Conservation (phyloP, 2,329 filamentous ascomycete genomes). For the Colletotrichum sidae region DNA sequence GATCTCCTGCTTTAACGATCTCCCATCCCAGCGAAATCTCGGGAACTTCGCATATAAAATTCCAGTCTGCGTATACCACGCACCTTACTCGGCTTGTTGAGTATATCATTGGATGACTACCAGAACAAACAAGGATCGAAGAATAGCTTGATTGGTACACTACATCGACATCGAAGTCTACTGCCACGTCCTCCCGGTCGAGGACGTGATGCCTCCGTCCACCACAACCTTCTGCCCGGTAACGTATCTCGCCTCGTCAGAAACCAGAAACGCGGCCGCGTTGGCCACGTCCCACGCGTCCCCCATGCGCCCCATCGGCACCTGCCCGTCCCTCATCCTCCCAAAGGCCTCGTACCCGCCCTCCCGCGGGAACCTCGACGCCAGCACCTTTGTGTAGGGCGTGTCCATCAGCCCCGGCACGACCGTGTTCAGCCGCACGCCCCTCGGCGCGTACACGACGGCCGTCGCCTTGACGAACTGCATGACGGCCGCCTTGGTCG, state of each 20-base stretch:
- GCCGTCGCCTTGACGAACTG: slow-evolving; percentile 62
- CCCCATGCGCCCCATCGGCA: slow-evolving; percentile 70
- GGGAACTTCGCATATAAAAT: too few relatives aligned
- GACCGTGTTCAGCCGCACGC: slow-evolving; percentile 64
- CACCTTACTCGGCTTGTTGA: too few relatives aligned
- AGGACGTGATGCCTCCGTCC: slow-evolving; percentile 57
- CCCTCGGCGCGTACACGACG: slow-evolving; percentile 60
- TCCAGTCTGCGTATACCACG: too few relatives aligned
- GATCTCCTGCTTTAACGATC: too few relatives aligned
- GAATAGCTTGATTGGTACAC: neutral
- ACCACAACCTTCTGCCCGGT: slow-evolving; percentile 67
- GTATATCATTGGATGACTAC: too few relatives aligned
- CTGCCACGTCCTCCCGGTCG: slow-evolving; percentile 41
- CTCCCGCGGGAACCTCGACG: slow-evolving; percentile 55
- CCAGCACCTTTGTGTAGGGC: slow-evolving; percentile 55
- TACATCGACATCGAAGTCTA: neutral
- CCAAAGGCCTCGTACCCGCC: slow-evolving; percentile 48
- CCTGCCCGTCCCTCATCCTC: slow-evolving; percentile 63
- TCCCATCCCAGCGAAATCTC: too few relatives aligned
- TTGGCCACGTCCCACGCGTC: slow-evolving; percentile 70
- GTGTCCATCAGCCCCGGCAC: slow-evolving; percentile 69
- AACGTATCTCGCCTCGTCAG: slow-evolving; percentile 67
- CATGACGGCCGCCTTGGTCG: slow-evolving; percentile 62
- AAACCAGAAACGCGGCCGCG: slow-evolving; percentile 62
- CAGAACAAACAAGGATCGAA: too few relatives aligned